Conservation (phyloP, 441 rosid genomes). For the Dalechampia spathulata region DNA sequence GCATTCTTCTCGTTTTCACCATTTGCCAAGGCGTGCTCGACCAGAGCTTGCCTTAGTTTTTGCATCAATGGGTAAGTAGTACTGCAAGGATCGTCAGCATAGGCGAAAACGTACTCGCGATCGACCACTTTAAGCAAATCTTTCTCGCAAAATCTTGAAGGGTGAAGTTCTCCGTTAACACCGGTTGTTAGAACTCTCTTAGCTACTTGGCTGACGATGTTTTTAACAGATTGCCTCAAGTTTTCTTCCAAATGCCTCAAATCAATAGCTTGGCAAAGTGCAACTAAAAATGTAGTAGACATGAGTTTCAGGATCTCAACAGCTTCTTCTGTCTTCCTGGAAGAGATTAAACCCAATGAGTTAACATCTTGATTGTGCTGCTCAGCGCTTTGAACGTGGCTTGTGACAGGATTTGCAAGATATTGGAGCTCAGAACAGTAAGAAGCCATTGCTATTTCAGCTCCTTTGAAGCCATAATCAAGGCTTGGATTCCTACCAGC, state of each 20-base stretch:
- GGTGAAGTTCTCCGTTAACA: slow-evolving; percentile 47
- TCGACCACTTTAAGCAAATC: slow-evolving; percentile 52
- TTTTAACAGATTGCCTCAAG: slow-evolving; percentile 39
- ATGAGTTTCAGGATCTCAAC: slow-evolving; percentile 56
- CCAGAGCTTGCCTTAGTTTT: slow-evolving; percentile 59
- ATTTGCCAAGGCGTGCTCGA: slow-evolving; percentile 59
- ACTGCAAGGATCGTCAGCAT: slow-evolving; percentile 62
- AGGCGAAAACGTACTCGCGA: slow-evolving; percentile 50
- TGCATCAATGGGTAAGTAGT: slow-evolving; percentile 60
- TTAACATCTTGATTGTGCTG: slow-evolving; percentile 67
- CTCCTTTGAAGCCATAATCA: slow-evolving; percentile 88
- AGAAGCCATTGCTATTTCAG: slow-evolving; percentile 80
- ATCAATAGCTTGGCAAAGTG: slow-evolving; percentile 59
- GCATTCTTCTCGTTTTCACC: slow-evolving; percentile 51
- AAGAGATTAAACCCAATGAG: slow-evolving; percentile 60
- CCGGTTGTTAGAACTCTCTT: slow-evolving; percentile 37
- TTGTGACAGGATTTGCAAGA: slow-evolving; percentile 58
- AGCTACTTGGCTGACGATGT: slow-evolving; percentile 40
- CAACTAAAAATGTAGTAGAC: slow-evolving; percentile 55
- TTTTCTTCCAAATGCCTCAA: slow-evolving; percentile 69
- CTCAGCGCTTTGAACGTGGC: slow-evolving; percentile 58
- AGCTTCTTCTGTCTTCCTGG: slow-evolving; percentile 65
- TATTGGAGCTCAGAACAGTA: slow-evolving; percentile 76
- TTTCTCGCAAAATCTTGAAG: slow-evolving; percentile 51
- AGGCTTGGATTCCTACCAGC: slow-evolving; percentile 62